Percentiles rank a stretch among this genome's conserved stretches.
Evolutionary conservation across 1,284 basidiomycete species (phyloP).

Genomic region (Microbotryum intermedium): DNA sequence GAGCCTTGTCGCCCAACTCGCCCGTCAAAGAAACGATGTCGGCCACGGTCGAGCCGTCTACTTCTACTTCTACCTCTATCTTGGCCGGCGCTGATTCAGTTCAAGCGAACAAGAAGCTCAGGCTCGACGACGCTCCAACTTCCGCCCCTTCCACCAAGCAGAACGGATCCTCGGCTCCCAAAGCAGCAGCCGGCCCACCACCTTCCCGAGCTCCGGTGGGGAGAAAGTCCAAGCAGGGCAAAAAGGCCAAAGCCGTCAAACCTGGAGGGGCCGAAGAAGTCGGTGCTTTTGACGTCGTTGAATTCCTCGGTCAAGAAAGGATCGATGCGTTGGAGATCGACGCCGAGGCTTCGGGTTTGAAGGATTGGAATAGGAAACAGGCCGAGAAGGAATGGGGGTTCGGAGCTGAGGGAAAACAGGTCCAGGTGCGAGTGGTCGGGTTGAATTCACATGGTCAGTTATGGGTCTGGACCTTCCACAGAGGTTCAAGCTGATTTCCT

Average conservation of each 20-base stretch:
- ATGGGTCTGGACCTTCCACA: neutral
- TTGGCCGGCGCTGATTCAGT: no score
- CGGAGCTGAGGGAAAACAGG: slow-evolving; percentile 28
- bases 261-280: slow-evolving; percentile 54
- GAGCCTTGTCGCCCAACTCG: no score
- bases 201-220: neutral
- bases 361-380: slow-evolving; percentile 46
- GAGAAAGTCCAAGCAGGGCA: slow-evolving; percentile 4
- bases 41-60: no score
- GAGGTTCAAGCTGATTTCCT: neutral
- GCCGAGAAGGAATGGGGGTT: slow-evolving; percentile 37
- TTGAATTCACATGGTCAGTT: slow-evolving; percentile 58
- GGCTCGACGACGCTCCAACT: no score
- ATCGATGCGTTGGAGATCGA: slow-evolving; percentile 53
- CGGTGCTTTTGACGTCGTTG: slow-evolving; percentile 59
- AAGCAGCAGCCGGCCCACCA: neutral
- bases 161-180: no score
- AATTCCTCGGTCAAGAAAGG: slow-evolving; percentile 55
- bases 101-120: no score
- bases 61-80: no score
- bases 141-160: no score
- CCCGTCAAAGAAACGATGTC: no score
- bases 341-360: slow-evolving; percentile 39
- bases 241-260: slow-evolving; percentile 28
- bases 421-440: slow-evolving; percentile 57